These are phyloP conservation scores for Taphrina wiesneri DNA, from an alignment of 1,139 yeast species.

Conservation along the genomic window DNA sequence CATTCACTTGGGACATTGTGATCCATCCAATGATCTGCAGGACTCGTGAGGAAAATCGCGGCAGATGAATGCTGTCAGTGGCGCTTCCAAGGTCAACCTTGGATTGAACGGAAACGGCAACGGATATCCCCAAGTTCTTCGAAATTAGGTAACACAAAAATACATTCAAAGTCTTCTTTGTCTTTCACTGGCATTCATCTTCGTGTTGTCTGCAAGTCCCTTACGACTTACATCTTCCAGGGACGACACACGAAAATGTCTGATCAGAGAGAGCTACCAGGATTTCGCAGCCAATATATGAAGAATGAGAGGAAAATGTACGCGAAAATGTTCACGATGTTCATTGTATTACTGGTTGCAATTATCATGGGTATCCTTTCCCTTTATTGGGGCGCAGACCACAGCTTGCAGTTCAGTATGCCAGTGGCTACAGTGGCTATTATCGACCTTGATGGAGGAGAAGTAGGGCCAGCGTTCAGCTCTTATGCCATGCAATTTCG, in stretches of 20 bases:
- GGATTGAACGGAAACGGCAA: neutral
- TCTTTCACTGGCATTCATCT: no score
- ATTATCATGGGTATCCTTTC: slow-evolving; percentile 24
- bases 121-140: neutral
- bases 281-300: slow-evolving; percentile 11
- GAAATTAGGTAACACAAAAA: neutral
- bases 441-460: slow-evolving; percentile 28
- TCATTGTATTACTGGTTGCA: slow-evolving; percentile 10
- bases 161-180: no score
- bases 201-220: no score
- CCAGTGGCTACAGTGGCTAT: slow-evolving; percentile 30
- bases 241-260: neutral
- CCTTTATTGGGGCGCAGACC: slow-evolving; percentile 32
- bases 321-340: slow-evolving; percentile 8
- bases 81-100: no score
- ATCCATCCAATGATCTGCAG: no score
- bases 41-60: no score
- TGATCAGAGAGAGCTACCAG: slow-evolving; percentile 7
- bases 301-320: slow-evolving; percentile 18
- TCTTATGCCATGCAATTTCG: slow-evolving; percentile 17
- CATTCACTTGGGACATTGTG: no score
- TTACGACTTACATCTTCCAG: no score
- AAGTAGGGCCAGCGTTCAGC: slow-evolving; percentile 22
- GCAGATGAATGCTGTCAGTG: no score
- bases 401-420: slow-evolving; percentile 26